phyloP scores from a whole-genome alignment of 108 stramenopile genomes.

The Pinguiococcus pyrenoidosus region DNA sequence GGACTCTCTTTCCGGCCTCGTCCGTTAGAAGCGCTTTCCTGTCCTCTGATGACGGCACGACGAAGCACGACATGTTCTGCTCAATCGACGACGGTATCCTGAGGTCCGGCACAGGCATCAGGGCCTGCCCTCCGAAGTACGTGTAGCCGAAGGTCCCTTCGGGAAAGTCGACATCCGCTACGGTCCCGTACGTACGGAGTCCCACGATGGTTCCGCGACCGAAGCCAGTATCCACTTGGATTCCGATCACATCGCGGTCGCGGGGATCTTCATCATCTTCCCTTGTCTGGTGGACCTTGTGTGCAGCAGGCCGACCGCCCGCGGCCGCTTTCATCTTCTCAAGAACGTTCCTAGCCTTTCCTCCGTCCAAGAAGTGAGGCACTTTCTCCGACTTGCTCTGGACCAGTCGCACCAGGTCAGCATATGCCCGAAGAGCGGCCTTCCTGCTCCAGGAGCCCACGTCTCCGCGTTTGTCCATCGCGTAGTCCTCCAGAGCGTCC shows the following conservation, averaged over 20 bases:
- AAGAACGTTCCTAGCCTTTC: not conserved
- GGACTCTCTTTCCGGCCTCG: not conserved
- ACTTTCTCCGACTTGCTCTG: not conserved
- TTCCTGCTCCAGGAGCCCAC: constrained; percentile 92
- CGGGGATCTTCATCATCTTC: not conserved
- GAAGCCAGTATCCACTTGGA: too few relatives aligned
- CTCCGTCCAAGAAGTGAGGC: not conserved
- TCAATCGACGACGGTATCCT: too few relatives aligned
- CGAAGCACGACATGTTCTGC: too few relatives aligned
- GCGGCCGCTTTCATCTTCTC: not conserved
- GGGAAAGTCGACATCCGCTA: too few relatives aligned
- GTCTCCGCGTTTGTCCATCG: constrained; percentile 88
- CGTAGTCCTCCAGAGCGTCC: constrained; percentile 70
- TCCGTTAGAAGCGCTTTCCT: constrained; percentile 12
- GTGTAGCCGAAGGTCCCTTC: too few relatives aligned
- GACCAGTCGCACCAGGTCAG: constrained; percentile 32
- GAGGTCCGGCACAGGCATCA: too few relatives aligned
- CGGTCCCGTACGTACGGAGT: too few relatives aligned
- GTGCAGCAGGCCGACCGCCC: not conserved
- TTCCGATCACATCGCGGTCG: not conserved
- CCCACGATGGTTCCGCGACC: too few relatives aligned
- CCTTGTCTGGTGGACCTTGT: not conserved
- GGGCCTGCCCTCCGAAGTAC: too few relatives aligned
- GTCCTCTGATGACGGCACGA: not conserved
- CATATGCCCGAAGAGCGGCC: constrained; percentile 69